Conservation (phyloP, 202 grass and related monocot species). For the Elaeis oleifera region DNA sequence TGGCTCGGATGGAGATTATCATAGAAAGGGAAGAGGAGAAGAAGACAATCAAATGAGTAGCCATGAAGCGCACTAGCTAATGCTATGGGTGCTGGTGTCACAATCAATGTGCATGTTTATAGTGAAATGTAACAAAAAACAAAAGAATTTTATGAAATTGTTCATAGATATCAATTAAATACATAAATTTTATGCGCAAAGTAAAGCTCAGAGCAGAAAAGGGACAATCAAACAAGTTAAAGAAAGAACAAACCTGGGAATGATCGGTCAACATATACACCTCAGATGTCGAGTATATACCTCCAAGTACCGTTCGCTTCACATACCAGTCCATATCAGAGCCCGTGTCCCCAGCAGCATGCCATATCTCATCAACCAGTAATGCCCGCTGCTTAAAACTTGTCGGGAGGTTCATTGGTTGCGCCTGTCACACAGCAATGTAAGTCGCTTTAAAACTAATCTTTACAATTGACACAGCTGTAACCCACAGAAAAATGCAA, state of each 20-base stretch:
- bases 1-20: too few species aligned
- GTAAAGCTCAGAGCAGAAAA: too few species aligned
- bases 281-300: slow-evolving; percentile 89
- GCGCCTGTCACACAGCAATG: slow-evolving; percentile 45
- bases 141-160: too few species aligned
- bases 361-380: slow-evolving; percentile 93
- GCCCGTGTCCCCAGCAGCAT: slow-evolving; percentile 71
- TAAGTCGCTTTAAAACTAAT: not conserved
- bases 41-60: too few species aligned
- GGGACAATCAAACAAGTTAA: too few species aligned
- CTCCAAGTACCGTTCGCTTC: slow-evolving; percentile 85
- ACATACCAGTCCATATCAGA: slow-evolving; percentile 97
- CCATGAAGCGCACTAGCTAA: too few species aligned
- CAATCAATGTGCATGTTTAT: too few species aligned
- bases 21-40: too few species aligned
- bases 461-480: not conserved
- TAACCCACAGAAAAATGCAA: slow-evolving; percentile 4
- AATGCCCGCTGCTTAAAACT: slow-evolving; percentile 89
- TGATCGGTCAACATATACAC: slow-evolving; percentile 94
- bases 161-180: too few species aligned
- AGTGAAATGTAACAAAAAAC: too few species aligned
- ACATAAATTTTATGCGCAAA: too few species aligned
- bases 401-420: slow-evolving; percentile 67
- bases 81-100: too few species aligned
- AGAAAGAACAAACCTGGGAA: slow-evolving; percentile 55